Base-by-base conservation (phyloP, 805 yeast species). In the Monosporozyma aerobia region DNA sequence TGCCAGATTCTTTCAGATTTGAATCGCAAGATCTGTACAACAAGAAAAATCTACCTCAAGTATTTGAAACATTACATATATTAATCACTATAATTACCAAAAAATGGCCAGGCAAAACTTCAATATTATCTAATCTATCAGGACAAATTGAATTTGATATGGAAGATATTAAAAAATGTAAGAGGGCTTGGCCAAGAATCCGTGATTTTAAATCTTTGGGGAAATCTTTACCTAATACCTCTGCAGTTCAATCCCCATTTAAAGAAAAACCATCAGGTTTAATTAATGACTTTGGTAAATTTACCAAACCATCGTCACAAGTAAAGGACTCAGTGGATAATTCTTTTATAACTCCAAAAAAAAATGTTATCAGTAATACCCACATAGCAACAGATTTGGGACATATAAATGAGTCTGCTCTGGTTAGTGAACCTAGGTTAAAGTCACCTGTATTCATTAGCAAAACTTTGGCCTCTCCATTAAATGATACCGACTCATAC, bases 1-100 rank as follows among this genome's bases (percentile, higher is more conserved):
- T 94, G 58, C 99, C 98, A 0, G 90, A 87, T 53, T 76, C 90
- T 51, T 94, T 90, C 67, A 78, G 86, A 48, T 94, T 94, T 65
- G 99, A 92, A 65, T 77, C 90, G 54, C 90, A 96, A 3, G 99
- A 94, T 68, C 74, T 94, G 39, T 94, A 90, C 69, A 97, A 94
- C 63, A 84, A 85, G 63, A 90, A 89, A 62, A 87, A 92, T 63
- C 79, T 90, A 22, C 98, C 98, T 14, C 90, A 88, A 63, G 98
- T 94, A 27, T 85, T 94, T 64, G 90, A 89, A 69, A 90, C 97
- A 59, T 69, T 94, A 39, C 97, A 92, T 71, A 97, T 97, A 2
- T 70, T 92, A 57, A 82, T 90, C 49, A 87, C 80, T 59, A 80
- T 88, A 64, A 74, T 94, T 52, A 77, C 83, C 22, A 73, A 72